Percentiles rank a stretch among this genome's conserved stretches.
phyloP scores from a whole-genome alignment of 768 basidiomycete species.

The Gloeophyllum trabeum region DNA sequence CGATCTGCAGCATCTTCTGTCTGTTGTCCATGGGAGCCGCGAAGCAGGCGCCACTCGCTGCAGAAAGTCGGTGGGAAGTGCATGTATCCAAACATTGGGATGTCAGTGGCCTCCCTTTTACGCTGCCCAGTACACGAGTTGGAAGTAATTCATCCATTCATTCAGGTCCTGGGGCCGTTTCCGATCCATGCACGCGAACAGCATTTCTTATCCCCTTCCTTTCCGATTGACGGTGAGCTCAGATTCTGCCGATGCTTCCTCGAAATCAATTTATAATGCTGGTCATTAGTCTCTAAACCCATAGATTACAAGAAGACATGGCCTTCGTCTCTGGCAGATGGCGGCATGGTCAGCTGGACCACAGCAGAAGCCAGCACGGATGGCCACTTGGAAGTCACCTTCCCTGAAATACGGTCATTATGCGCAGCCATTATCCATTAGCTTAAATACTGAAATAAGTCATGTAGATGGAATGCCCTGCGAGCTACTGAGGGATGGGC shows the following conservation, averaged over 20 bases:
- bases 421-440: neutral
- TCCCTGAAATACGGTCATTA: conserved; percentile 42
- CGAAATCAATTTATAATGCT: neutral
- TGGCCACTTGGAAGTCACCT: conserved; percentile 48
- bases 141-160: neutral
- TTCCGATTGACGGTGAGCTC: conserved; percentile 50
- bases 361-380: conserved; percentile 26
- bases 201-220: conserved; percentile 69
- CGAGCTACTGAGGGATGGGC: conserved; percentile 82
- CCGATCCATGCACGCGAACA: conserved; percentile 80
- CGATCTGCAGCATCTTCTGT: too few relatives aligned
- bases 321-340: conserved; percentile 61
- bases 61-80: too few relatives aligned
- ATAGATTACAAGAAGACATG: conserved; percentile 39
- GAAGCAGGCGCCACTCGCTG: too few relatives aligned
- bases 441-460: neutral
- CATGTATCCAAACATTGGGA: conserved; percentile 15
- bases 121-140: neutral
- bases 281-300: conserved; percentile 30
- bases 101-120: conserved; percentile 9
- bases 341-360: conserved; percentile 50
- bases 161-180: conserved; percentile 71
- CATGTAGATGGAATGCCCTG: conserved; percentile 56
- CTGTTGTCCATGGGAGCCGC: too few relatives aligned
- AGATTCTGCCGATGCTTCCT: conserved; percentile 1